Percentiles rank a stretch among this genome's conserved stretches.
phyloP scores from a whole-genome alignment of 192 early-diverging fungal genomes.

The Gryganskiella cystojenkinii region DNA sequence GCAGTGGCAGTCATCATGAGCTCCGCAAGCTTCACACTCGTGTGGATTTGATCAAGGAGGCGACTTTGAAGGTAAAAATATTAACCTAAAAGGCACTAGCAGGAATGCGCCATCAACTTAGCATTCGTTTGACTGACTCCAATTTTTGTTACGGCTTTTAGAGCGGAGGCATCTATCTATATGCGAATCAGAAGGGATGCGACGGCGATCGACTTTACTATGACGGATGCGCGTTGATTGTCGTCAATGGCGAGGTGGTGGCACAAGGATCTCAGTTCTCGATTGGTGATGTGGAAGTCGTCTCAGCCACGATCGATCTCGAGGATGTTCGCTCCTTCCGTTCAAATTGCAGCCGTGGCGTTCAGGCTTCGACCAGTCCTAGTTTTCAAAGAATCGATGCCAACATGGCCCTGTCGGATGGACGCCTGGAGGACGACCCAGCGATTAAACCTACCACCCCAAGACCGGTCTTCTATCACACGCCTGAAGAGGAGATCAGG shows the following conservation, averaged over 20 bases:
- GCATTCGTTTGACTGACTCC: not conserved
- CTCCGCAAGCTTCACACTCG: conserved; percentile 90
- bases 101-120: not conserved
- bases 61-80: conserved; percentile 81
- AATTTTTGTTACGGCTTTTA: conserved; percentile 15
- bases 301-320: conserved; percentile 91
- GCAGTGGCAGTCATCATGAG: conserved; percentile 97
- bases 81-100: too few species aligned
- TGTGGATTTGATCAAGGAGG: conserved; percentile 88
- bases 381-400: conserved; percentile 78
- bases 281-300: conserved; percentile 93
- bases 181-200: conserved; percentile 97
- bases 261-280: conserved; percentile 95
- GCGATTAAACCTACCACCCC: conserved; percentile 62
- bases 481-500: conserved; percentile 91
- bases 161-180: conserved; percentile 95
- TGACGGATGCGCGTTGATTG: conserved; percentile 92
- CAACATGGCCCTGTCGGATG: conserved; percentile 62
- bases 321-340: conserved; percentile 89
- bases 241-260: conserved; percentile 89
- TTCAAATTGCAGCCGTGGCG: conserved; percentile 74
- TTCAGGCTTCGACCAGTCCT: conserved; percentile 77
- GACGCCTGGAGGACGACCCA: conserved; percentile 50
- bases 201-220: conserved; percentile 99
- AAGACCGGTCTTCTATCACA: conserved; percentile 66